Percentiles rank a stretch among this genome's conserved stretches.
Evolutionary conservation across 2,329 filamentous ascomycete genomes (phyloP).

Genomic region (Eurotiales sp.): DNA sequence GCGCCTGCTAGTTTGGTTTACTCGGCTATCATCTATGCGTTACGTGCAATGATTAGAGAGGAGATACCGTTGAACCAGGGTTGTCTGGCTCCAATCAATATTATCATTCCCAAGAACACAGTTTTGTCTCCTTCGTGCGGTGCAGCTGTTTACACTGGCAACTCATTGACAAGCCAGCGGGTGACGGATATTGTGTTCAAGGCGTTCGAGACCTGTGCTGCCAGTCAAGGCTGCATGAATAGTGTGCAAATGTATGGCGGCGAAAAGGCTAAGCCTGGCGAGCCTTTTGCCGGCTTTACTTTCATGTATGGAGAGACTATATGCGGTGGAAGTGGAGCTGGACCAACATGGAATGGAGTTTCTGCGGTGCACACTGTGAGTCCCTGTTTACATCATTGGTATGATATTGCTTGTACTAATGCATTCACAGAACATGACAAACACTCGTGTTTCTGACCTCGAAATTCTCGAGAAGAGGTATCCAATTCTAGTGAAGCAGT

Average conservation of each 20-base stretch:
- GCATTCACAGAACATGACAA: slow-evolving; percentile 35
- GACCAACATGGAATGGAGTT: slow-evolving; percentile 7
- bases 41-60: slow-evolving; percentile 25
- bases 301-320: slow-evolving; percentile 11
- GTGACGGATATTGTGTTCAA: slow-evolving; percentile 22
- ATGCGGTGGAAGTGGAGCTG: slow-evolving; percentile 6
- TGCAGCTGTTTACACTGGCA: slow-evolving; percentile 6
- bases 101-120: slow-evolving; percentile 23
- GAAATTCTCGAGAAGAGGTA: slow-evolving; percentile 37
- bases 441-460: slow-evolving; percentile 36
- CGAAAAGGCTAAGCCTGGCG: slow-evolving; percentile 5
- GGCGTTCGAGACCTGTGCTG: slow-evolving; percentile 18
- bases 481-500: slow-evolving; percentile 30
- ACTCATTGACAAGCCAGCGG: slow-evolving; percentile 16
- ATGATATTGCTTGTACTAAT: not conserved
- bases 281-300: slow-evolving; percentile 6
- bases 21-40: slow-evolving; percentile 32
- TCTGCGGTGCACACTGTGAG: slow-evolving; percentile 18
- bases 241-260: slow-evolving; percentile 12
- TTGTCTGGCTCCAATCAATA: slow-evolving; percentile 25
- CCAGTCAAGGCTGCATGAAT: slow-evolving; percentile 21
- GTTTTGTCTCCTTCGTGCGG: slow-evolving; percentile 26
- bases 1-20: slow-evolving; percentile 37
- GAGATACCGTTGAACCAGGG: slow-evolving; percentile 33
- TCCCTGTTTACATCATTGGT: not conserved